Conservation (phyloP, 768 basidiomycete genomes). For the Leccinum incarnatum region DNA sequence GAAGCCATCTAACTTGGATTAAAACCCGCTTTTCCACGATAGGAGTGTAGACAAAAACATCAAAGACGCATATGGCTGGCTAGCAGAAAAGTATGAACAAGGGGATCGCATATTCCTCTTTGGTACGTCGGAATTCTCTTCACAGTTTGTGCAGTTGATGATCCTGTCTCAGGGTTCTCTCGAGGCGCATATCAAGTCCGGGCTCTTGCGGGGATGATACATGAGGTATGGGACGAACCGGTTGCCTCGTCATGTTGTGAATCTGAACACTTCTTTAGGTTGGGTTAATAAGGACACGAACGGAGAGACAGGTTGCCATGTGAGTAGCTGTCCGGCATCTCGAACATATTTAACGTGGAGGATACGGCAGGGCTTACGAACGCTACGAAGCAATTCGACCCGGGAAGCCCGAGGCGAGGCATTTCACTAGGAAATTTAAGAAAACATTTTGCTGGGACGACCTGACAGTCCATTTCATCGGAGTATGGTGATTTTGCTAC, state of each 20-base stretch:
- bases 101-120: not conserved
- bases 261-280: not conserved
- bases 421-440: not conserved
- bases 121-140: not conserved
- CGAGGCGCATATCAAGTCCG: constrained; percentile 1
- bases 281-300: not conserved
- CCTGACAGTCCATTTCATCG: constrained; percentile 34
- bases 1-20: not conserved
- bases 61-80: not conserved
- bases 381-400: not conserved
- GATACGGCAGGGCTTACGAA: not conserved
- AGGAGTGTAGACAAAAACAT: not conserved
- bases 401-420: not conserved
- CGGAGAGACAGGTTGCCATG: not conserved
- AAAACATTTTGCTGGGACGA: not conserved
- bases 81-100: not conserved
- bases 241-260: not conserved
- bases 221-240: not conserved
- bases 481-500: constrained; percentile 37
- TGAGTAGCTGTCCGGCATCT: not conserved
- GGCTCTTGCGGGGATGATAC: not conserved
- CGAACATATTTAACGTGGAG: not conserved
- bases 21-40: too few relatives aligned
- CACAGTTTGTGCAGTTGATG: not conserved
- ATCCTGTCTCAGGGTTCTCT: not conserved